A percentile compares a stretch with the other conserved stretches of the same genome.
These are phyloP conservation scores for Zymoseptoria pseudotritici DNA, from an alignment of 2,329 filamentous ascomycete species.

Conservation along the genomic window DNA sequence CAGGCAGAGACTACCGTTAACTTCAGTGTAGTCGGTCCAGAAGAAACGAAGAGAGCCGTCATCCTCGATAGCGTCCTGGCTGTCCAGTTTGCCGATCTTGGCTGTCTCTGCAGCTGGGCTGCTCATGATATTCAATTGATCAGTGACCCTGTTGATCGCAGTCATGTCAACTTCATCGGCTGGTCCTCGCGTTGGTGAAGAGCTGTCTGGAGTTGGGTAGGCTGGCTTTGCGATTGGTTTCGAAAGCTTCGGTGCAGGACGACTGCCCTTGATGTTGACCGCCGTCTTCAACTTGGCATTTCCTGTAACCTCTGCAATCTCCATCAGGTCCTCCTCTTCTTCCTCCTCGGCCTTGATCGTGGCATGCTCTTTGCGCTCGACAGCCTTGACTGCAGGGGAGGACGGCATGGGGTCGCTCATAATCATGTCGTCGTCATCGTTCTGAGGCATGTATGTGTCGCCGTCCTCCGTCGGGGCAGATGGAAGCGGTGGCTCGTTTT, in stretches of 20 bases:
- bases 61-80: conserved; percentile 81
- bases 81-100: conserved; percentile 70
- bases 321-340: conserved; percentile 66
- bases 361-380: conserved; percentile 47
- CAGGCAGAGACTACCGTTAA: conserved; percentile 83
- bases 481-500: conserved; percentile 15
- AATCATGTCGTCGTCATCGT: conserved; percentile 63
- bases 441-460: conserved; percentile 49
- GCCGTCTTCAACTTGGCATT: conserved; percentile 53
- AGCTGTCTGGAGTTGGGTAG: conserved; percentile 65
- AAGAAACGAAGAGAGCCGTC: conserved; percentile 91
- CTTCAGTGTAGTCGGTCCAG: conserved; percentile 92
- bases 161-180: conserved; percentile 60
- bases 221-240: conserved; percentile 58
- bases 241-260: conserved; percentile 64
- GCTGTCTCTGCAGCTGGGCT: conserved; percentile 61
- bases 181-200: conserved; percentile 61
- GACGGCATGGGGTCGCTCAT: conserved; percentile 73
- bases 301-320: conserved; percentile 69
- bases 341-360: conserved; percentile 60
- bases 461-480: conserved; percentile 31
- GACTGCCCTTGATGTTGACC: conserved; percentile 77
- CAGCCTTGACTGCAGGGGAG: conserved; percentile 54
- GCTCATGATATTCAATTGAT: conserved; percentile 76
- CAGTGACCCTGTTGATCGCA: conserved; percentile 81